A percentile compares a stretch with the other conserved stretches of the same genome.
Evolutionary conservation across 2,329 filamentous ascomycete genomes (phyloP).

Genomic region (Trichoderma pleuroti): DNA sequence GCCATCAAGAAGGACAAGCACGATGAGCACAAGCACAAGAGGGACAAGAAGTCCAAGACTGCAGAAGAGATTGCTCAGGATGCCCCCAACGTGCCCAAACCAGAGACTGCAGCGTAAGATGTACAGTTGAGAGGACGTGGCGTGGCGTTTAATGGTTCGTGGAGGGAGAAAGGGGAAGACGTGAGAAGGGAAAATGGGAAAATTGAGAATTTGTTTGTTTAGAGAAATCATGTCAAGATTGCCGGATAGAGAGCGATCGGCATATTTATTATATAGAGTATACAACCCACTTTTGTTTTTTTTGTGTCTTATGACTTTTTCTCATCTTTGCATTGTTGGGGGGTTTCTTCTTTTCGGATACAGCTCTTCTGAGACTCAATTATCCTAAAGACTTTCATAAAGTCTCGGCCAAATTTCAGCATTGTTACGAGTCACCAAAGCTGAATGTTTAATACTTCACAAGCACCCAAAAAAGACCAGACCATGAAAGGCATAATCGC

Average conservation of each 20-base stretch:
- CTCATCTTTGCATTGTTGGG: background rate
- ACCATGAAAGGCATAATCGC: constrained; percentile 12
- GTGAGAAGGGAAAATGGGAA: background rate
- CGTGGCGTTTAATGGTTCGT: background rate
- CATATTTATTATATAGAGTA: constrained; percentile 16
- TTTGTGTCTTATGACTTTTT: background rate
- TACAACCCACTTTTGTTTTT: constrained; percentile 12
- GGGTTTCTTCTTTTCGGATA: background rate
- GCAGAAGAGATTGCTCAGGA: constrained; percentile 28
- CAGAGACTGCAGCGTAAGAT: constrained; percentile 3
- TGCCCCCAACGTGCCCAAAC: constrained; percentile 27
- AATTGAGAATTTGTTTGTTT: constrained; percentile 9
- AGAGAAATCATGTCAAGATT: constrained; percentile 15
- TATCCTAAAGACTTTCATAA: background rate
- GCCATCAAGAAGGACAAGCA: constrained; percentile 92
- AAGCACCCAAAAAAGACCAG: no score
- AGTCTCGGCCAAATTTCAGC: no score
- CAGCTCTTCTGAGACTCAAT: no score
- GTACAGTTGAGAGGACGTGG: background rate
- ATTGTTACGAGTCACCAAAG: no score
- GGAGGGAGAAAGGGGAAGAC: background rate
- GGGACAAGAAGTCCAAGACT: constrained; percentile 42
- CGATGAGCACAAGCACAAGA: constrained; percentile 59
- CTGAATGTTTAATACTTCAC: no score
- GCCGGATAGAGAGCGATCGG: constrained; percentile 19